Evolutionary conservation across 2,329 filamentous ascomycete genomes (phyloP), one percentile per base, ranked within the genome.

Genomic region (Colletotrichum euphorbiae): DNA sequence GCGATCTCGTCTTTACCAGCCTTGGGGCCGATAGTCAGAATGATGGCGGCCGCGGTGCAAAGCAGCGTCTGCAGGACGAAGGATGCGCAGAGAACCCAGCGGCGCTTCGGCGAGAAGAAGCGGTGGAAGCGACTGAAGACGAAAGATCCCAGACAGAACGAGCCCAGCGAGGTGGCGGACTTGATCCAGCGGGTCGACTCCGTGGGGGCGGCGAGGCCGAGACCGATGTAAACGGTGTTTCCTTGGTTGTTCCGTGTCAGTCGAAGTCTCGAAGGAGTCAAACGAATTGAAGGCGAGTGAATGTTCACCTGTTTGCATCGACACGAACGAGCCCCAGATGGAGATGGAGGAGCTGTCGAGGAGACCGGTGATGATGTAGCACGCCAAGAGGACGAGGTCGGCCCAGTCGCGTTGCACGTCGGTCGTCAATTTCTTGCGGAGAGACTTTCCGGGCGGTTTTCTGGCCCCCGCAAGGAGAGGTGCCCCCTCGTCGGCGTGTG

Each of bases 321-420:
- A 92, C 45, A 93, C 91, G 73, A 95, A 95, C 3, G 90, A 90
- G 12, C 91, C 91, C 90, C 91, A 94, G 46, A 91, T 91, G 65
- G 89, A 90, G 52, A 92, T 91, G 2, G 91, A 89, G 2, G 91
- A 89, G 78, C 90, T 93, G 78, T 95, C 92, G 7, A 93, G 84
- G 11, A 95, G 81, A 4, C 92, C 92, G 0, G 92, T 94, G 75
- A 94, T 90, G 71, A 92, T 80, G 76, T 94, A 94, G 79, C 91
- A 93, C 31, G 88, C 80, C 4, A 95, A 81, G 43, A 95, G 83
- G 19, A 93, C 81, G 1, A 92, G 70, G 74, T 95, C 92, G 13
- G 89, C 87, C 84, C 89, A 86, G 50, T 86, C 82, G 31, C 89
- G 87, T 67, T 81, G 83, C 62, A 93, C 81, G 62, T 91, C 82